Conservation (phyloP, 495 filamentous ascomycete species). For the Tuber melanosporum region DNA sequence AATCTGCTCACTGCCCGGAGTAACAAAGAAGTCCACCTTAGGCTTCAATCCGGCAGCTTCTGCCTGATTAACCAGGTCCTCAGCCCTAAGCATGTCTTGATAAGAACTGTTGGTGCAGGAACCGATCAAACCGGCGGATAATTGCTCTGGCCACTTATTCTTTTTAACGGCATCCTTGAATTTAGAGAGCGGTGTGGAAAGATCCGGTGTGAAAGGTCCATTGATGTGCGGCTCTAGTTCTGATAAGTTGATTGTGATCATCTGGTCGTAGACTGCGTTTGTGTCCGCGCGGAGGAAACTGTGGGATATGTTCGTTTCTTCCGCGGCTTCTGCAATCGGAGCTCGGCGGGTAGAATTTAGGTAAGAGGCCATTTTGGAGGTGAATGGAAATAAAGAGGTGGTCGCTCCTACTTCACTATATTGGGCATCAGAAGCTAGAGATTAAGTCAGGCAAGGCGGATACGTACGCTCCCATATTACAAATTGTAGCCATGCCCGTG, state of each 20-base stretch:
- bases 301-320: constrained; percentile 48
- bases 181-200: constrained; percentile 81
- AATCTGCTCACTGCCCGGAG: constrained; percentile 93
- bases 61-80: constrained; percentile 85
- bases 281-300: constrained; percentile 67
- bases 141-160: constrained; percentile 82
- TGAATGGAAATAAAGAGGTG: constrained; percentile 88
- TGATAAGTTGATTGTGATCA: constrained; percentile 87
- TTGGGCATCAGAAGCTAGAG: constrained; percentile 41
- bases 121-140: constrained; percentile 89
- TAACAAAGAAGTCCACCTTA: constrained; percentile 86
- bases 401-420: constrained; percentile 82
- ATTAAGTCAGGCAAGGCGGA: background rate
- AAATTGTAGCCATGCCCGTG: constrained; percentile 87
- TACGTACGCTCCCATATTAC: constrained; percentile 65
- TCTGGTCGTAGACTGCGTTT: constrained; percentile 78
- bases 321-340: constrained; percentile 60
- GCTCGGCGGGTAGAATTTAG: constrained; percentile 74
- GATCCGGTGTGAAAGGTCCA: constrained; percentile 90
- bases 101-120: constrained; percentile 99
- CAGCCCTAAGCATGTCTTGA: constrained; percentile 92
- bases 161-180: constrained; percentile 76
- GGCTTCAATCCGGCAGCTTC: constrained; percentile 78
- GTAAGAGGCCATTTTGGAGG: constrained; percentile 63
- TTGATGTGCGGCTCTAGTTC: constrained; percentile 94